phyloP scores from a whole-genome alignment of 495 filamentous ascomycete species.

The Copromyces sp. region DNA sequence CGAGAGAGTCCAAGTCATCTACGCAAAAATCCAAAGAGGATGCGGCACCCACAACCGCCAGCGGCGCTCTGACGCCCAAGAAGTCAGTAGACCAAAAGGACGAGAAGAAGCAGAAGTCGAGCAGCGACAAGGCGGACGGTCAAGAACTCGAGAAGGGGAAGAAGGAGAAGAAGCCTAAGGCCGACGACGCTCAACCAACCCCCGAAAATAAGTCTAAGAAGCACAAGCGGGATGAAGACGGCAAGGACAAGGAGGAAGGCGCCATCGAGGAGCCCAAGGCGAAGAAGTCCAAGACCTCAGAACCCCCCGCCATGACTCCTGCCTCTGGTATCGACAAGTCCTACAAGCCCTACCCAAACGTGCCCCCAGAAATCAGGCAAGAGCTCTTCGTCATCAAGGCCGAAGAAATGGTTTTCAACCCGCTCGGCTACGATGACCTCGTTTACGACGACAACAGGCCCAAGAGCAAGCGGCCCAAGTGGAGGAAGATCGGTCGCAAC shows the following conservation, averaged over 20 bases:
- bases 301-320: not conserved
- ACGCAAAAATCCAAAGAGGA: not conserved
- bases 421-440: conserved; percentile 20
- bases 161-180: too few species aligned
- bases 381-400: not conserved
- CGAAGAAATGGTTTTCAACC: conserved; percentile 16
- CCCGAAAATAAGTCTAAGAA: conserved; percentile 2
- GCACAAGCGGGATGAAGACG: not conserved
- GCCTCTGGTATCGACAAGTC: not conserved
- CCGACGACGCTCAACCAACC: too few species aligned
- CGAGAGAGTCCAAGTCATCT: not conserved
- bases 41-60: not conserved
- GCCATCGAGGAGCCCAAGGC: not conserved
- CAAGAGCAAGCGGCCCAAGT: not conserved
- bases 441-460: conserved; percentile 10
- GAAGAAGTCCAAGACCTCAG: conserved; percentile 7
- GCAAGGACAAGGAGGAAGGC: not conserved
- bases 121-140: not conserved
- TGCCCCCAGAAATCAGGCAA: not conserved
- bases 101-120: conserved; percentile 1
- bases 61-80: not conserved
- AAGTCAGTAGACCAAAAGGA: not conserved
- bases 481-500: not conserved
- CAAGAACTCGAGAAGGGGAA: not conserved
- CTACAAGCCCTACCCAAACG: not conserved